Evolutionary conservation across 371 early-diverging fungal species (phyloP).

Genomic region (Haplosporangium sp.): DNA sequence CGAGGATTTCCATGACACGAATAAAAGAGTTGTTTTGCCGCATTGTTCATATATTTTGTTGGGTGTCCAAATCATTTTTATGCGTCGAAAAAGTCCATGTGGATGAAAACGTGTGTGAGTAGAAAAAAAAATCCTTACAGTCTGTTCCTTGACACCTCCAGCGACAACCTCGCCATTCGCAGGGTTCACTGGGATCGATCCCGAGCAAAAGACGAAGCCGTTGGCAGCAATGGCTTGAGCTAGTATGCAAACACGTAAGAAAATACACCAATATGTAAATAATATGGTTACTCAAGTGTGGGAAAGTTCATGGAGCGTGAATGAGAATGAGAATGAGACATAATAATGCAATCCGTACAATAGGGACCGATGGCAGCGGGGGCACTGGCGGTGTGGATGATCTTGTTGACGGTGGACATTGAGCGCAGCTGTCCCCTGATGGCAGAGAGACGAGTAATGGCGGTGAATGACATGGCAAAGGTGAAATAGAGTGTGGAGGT

Average conservation of each 20-base stretch:
- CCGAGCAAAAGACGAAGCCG: conserved; percentile 87
- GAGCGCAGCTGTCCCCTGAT: conserved; percentile 40
- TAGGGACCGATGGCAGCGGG: conserved; percentile 92
- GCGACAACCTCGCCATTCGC: conserved; percentile 69
- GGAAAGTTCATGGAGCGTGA: conserved; percentile 2
- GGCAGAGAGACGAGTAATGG: conserved; percentile 39
- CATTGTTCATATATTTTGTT: conserved; percentile 1
- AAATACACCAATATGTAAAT: no score
- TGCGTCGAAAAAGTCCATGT: neutral
- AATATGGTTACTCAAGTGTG: neutral
- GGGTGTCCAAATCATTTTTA: neutral
- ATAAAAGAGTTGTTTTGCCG: no score
- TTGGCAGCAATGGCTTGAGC: conserved; percentile 89
- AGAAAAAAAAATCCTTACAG: conserved; percentile 50
- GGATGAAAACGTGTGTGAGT: neutral
- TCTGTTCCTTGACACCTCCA: conserved; percentile 77
- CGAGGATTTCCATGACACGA: no score
- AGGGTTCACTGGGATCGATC: conserved; percentile 80
- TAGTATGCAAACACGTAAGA: conserved; percentile 12
- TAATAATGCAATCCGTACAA: conserved; percentile 52
- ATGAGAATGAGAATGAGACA: neutral
- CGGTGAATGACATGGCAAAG: conserved; percentile 27
- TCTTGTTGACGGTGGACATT: conserved; percentile 46
- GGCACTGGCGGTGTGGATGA: conserved; percentile 67
- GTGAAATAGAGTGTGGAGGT: neutral